Evolutionary conservation across 192 early-diverging fungal genomes (phyloP), one percentile per base, ranked within the genome.

Genomic region (Umbelopsis isabellina): DNA sequence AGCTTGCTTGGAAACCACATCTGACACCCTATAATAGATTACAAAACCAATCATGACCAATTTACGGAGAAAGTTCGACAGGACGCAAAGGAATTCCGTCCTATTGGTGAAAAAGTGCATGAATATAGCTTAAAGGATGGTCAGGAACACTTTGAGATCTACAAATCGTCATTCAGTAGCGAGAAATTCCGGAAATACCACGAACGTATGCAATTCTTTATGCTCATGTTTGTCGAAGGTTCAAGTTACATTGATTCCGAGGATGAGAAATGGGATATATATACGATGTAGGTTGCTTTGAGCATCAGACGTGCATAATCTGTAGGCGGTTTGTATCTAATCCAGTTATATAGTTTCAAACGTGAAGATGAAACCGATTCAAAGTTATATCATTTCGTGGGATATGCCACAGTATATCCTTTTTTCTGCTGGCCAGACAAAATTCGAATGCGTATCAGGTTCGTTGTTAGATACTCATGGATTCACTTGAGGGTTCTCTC

Each of bases 161-260:
- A 94, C 79, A 84, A 88, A 91, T 71, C 81, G 33, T 81, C 76
- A 0, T 95, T 98, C 70, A 68, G 78, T 18, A 88, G 84, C 15
- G 85, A 81, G 2, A 79, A 84, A 46, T 94, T 94, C 68, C 73
- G 85, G 65, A 87, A 88, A 45, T 96, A 91, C 74, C 93, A 98
- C 76, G 83, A 78, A 51, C 80, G 92, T 37, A 75, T 97, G 70
- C 95, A 95, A 67, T 73, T 87, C 33, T 90, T 98, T 75, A 72
- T 91, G 12, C 81, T 96, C 46, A 91, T 92, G 48, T 96, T 88
- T 65, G 94, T 98, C 45, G 97, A 98, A 72, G 97, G 95, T 13
- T 91, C 92, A 21, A 90, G 88, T 51, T 94, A 89, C 49, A 90
- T 98, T 66, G 91, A 97, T 50, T 88, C 87, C 15, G 79, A 85